These are phyloP conservation scores for Lasiodiplodia gonubiensis DNA, from an alignment of 2,329 filamentous ascomycete species.

Conservation along the genomic window DNA sequence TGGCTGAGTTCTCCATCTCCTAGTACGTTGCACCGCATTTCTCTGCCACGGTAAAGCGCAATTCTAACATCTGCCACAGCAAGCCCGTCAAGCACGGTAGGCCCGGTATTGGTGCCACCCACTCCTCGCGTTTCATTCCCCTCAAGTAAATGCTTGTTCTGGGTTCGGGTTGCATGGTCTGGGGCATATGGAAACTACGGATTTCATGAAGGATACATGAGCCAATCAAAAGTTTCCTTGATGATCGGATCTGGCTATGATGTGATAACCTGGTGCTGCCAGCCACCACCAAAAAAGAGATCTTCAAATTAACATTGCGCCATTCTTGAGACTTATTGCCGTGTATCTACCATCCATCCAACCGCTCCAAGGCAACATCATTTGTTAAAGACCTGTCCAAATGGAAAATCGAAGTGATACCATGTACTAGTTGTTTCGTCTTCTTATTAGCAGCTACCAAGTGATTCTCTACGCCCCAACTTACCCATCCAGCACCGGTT, in stretches of 20 bases:
- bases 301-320: background rate
- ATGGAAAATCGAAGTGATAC: too few relatives aligned
- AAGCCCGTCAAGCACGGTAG: slow-evolving; percentile 99
- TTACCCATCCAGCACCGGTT: background rate
- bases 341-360: too few relatives aligned
- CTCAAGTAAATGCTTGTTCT: slow-evolving; percentile 77
- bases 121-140: slow-evolving; percentile 99
- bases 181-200: slow-evolving; percentile 45
- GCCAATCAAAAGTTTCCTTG: slow-evolving; percentile 22
- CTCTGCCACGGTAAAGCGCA: background rate
- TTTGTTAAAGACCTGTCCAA: too few relatives aligned
- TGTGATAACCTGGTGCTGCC: slow-evolving; percentile 23
- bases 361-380: background rate
- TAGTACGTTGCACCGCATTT: slow-evolving; percentile 72
- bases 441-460: background rate
- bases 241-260: slow-evolving; percentile 19
- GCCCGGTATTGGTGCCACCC: slow-evolving; percentile 99
- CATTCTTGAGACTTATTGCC: background rate
- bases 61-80: slow-evolving; percentile 69
- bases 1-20: slow-evolving; percentile 99
- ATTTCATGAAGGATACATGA: slow-evolving; percentile 41
- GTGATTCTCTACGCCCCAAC: background rate
- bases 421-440: too few relatives aligned
- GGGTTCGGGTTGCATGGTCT: slow-evolving; percentile 48
- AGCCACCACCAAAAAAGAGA: slow-evolving; percentile 13